Conservation (phyloP, 1,139 yeast genomes). For the Debaryomycetaceae sp. region DNA sequence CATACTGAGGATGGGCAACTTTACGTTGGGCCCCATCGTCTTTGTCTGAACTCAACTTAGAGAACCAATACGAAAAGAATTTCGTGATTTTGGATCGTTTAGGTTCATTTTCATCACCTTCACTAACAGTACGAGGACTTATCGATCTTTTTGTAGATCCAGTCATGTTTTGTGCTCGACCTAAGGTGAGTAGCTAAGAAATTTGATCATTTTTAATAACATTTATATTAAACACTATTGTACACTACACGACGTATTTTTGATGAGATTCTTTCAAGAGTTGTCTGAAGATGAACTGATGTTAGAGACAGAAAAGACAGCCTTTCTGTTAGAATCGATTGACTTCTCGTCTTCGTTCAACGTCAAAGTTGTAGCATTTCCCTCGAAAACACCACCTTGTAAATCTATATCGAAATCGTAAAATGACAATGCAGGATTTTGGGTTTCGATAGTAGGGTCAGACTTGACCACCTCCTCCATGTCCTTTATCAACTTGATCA, state of each 20-base stretch:
- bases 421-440: slow-evolving; percentile 44
- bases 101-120: slow-evolving; percentile 1
- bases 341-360: slow-evolving; percentile 18
- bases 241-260: slow-evolving; percentile 3
- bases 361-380: slow-evolving; percentile 25
- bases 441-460: slow-evolving; percentile 42
- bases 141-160: slow-evolving; percentile 5
- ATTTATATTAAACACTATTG: not conserved
- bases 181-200: not conserved
- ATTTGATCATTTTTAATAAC: not conserved
- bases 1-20: slow-evolving; percentile 1
- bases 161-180: slow-evolving; percentile 4
- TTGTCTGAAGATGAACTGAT: slow-evolving; percentile 3
- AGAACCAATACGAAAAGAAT: slow-evolving; percentile 4
- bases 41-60: slow-evolving; percentile 1
- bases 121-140: slow-evolving; percentile 6
- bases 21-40: not conserved
- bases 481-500: slow-evolving; percentile 53
- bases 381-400: slow-evolving; percentile 19
- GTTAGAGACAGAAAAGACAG: slow-evolving; percentile 6
- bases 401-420: slow-evolving; percentile 28
- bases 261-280: not conserved
- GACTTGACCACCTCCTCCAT: slow-evolving; percentile 42
- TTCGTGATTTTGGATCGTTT: slow-evolving; percentile 3
- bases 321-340: slow-evolving; percentile 2